Percentiles rank a stretch among this genome's conserved stretches.
phyloP scores from a whole-genome alignment of 2,329 filamentous ascomycete species.

The Colletotrichum sojae region DNA sequence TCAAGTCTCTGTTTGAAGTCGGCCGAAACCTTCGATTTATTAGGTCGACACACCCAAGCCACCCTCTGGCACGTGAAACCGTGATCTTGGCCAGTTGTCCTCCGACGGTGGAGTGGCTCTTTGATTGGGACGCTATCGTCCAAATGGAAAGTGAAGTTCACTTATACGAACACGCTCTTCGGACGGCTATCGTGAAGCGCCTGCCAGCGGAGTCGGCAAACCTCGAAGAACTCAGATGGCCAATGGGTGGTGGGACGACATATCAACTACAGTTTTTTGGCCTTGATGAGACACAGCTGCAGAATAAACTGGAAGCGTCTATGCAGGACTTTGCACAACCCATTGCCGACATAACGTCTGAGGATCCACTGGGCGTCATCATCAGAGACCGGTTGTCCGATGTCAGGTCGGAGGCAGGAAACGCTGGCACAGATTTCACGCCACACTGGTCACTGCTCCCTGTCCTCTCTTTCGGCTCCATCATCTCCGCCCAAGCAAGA shows the following conservation, averaged over 20 bases:
- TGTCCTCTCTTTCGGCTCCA: constrained; percentile 81
- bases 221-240: not conserved
- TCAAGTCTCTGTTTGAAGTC: constrained; percentile 81
- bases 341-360: constrained; percentile 42
- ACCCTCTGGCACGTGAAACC: constrained; percentile 73
- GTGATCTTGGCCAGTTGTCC: constrained; percentile 62
- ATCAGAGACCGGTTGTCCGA: constrained; percentile 51
- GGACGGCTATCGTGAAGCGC: constrained; percentile 48
- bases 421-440: constrained; percentile 51
- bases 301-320: constrained; percentile 64
- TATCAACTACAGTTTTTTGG: constrained; percentile 64
- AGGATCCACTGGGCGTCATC: constrained; percentile 43
- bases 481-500: constrained; percentile 81
- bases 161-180: constrained; percentile 63
- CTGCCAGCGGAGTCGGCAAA: not conserved
- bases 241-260: not conserved
- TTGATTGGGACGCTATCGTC: constrained; percentile 79
- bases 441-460: constrained; percentile 74
- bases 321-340: constrained; percentile 62
- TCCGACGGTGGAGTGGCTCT: constrained; percentile 76
- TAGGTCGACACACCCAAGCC: constrained; percentile 77
- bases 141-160: constrained; percentile 72
- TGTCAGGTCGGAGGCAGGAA: constrained; percentile 28
- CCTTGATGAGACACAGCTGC: constrained; percentile 61
- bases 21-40: constrained; percentile 83